Evolutionary conservation across 2,329 filamentous ascomycete genomes (phyloP), one percentile per base, ranked within the genome.

Genomic region (Tolypocladium amazonense): DNA sequence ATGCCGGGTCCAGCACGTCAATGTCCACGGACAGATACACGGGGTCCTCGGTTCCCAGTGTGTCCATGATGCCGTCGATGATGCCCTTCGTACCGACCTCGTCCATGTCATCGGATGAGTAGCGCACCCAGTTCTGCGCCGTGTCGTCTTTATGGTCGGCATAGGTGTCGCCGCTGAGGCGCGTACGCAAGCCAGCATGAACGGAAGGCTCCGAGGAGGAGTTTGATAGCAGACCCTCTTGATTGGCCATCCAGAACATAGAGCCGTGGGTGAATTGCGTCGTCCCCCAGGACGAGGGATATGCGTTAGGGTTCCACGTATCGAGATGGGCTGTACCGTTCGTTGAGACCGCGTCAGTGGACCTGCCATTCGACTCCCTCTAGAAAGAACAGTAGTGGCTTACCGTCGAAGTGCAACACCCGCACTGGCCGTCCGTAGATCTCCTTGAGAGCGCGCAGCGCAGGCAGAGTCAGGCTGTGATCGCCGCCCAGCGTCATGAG

Each of bases 191-290:
- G 1, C 92, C 92, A 0, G 90, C 92, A 72, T 96, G 92, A 7
- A 94, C 89, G 0, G 84, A 88, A 37, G 79, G 76, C 76, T 94
- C 88, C 11, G 82, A 83, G 0, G 83, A 87, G 18, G 70, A 64
- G 72, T 93, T 92, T 62, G 83, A 80, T 60, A 96, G 86, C 33
- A 96, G 76, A 0, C 89, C 90, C 72, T 96, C 92, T 37, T 86
- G 85, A 56, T 87, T 86, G 7, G 92, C 92, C 65, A 93, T 82
- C 88, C 90, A 93, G 79, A 96, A 96, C 86, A 96, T 94, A 65
- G 85, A 90, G 5, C 92, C 92, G 73, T 96, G 92, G 69, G 87
- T 96, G 77, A 95, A 94, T 65, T 87, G 70, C 8, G 72, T 72
- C n/a, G 66, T 63, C 45, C 71, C 71, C 92, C 92, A 96, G 59